Evolutionary conservation across 768 basidiomycete genomes (phyloP).

Genomic region (Mycena metata): DNA sequence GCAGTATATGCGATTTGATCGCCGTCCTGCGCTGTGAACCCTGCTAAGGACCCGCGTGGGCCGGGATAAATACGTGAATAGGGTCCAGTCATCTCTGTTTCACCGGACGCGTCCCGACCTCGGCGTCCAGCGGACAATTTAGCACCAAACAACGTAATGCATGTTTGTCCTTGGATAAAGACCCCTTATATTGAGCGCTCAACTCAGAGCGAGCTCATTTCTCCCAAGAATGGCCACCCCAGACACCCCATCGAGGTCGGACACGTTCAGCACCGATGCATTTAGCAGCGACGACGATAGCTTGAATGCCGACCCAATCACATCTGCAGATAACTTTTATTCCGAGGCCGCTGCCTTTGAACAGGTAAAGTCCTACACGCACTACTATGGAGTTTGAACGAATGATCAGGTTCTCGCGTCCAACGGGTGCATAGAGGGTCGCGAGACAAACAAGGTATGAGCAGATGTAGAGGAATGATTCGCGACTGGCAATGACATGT

Average conservation of each 20-base stretch:
- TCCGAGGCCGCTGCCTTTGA: constrained; percentile 23
- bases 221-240: background rate
- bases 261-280: constrained; percentile 28
- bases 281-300: constrained; percentile 23
- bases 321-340: constrained; percentile 21
- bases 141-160: background rate
- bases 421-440: constrained; percentile 13
- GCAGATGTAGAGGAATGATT: no score
- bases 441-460: background rate
- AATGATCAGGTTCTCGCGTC: constrained; percentile 14
- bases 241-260: constrained; percentile 11
- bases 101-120: background rate
- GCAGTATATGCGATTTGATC: no score
- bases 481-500: no score
- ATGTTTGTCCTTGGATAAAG: background rate
- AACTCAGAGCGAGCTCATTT: background rate
- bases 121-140: background rate
- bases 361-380: no score
- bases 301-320: background rate
- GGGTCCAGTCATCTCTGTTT: no score
- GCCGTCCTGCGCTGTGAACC: no score
- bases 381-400: no score
- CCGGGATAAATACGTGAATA: no score
- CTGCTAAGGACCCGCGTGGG: no score
- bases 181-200: background rate